A percentile compares a stretch with the other conserved stretches of the same genome.
These are phyloP conservation scores for Rosa multiflora DNA, from an alignment of 306 rosid genomes.

Conservation along the genomic window DNA sequence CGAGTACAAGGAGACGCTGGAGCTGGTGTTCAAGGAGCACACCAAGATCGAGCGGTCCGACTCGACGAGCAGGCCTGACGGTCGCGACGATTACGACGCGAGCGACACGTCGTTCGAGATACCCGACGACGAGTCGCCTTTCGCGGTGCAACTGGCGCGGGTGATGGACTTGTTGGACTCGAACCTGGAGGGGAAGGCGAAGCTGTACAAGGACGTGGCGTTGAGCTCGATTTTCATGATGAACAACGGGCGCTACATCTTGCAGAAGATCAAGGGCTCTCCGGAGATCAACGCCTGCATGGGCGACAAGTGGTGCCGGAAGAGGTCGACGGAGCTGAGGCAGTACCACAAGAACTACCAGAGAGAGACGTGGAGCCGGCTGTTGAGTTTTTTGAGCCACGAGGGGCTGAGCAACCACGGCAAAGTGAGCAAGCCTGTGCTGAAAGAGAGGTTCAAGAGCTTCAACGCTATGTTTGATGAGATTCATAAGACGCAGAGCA, in stretches of 20 bases:
- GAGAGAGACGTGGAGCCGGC: slow-evolving; percentile 72
- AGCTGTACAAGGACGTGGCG: slow-evolving; percentile 48
- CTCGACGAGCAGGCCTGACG: slow-evolving; percentile 33
- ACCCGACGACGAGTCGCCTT: slow-evolving; percentile 29
- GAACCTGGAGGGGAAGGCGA: slow-evolving; percentile 55
- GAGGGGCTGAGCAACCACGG: slow-evolving; percentile 51
- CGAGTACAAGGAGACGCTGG: slow-evolving; percentile 66
- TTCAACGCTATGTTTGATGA: slow-evolving; percentile 75
- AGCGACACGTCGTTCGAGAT: neutral
- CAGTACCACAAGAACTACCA: slow-evolving; percentile 67
- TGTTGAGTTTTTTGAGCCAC: slow-evolving; percentile 52
- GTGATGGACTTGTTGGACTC: slow-evolving; percentile 58
- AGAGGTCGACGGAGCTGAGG: slow-evolving; percentile 46
- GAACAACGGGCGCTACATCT: slow-evolving; percentile 82
- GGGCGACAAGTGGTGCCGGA: slow-evolving; percentile 76
- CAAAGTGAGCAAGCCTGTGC: slow-evolving; percentile 47
- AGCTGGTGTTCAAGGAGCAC: slow-evolving; percentile 56
- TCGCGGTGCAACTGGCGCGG: slow-evolving; percentile 36
- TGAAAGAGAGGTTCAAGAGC: slow-evolving; percentile 72
- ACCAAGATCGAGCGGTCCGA: slow-evolving; percentile 46
- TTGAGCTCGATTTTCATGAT: slow-evolving; percentile 63
- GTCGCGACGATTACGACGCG: slow-evolving; percentile 8
- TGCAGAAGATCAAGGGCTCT: slow-evolving; percentile 71
- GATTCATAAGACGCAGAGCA: slow-evolving; percentile 63
- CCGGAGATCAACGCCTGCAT: slow-evolving; percentile 45